A percentile compares a stretch with the other conserved stretches of the same genome.
Evolutionary conservation across 768 basidiomycete genomes (phyloP).

Genomic region (Leccinellum albellum): DNA sequence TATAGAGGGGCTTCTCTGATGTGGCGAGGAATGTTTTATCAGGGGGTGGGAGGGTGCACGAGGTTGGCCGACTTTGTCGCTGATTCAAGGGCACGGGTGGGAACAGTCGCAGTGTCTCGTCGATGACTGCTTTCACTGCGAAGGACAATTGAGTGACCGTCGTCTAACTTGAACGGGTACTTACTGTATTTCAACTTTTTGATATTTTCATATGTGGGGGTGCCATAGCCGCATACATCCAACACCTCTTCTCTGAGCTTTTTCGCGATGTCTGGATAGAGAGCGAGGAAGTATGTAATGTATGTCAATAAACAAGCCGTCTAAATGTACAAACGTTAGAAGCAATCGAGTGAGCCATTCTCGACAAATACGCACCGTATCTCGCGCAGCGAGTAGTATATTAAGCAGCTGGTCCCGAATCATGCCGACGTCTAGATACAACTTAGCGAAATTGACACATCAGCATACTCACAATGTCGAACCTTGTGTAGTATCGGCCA

Average conservation of each 20-base stretch:
- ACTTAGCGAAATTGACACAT: slow-evolving; percentile 3
- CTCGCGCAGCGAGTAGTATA: slow-evolving; percentile 71
- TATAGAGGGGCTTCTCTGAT: slow-evolving; percentile 45
- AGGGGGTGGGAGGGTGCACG: slow-evolving; percentile 50
- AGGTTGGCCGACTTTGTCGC: slow-evolving; percentile 49
- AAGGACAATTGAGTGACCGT: slow-evolving; percentile 2
- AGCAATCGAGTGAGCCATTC: neutral
- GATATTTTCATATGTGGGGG: slow-evolving; percentile 56
- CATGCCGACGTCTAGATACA: slow-evolving; percentile 49
- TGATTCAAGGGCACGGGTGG: slow-evolving; percentile 76
- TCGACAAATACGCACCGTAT: slow-evolving; percentile 52
- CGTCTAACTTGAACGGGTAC: slow-evolving; percentile 13
- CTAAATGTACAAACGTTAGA: slow-evolving; percentile 29
- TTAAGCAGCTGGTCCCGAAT: slow-evolving; percentile 79
- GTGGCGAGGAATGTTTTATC: slow-evolving; percentile 43
- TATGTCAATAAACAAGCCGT: slow-evolving; percentile 69
- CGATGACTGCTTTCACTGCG: slow-evolving; percentile 70
- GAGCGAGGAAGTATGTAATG: slow-evolving; percentile 64
- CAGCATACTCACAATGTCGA: slow-evolving; percentile 12
- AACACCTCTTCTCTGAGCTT: slow-evolving; percentile 61
- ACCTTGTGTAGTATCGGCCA: slow-evolving; percentile 66
- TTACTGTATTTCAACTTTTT: slow-evolving; percentile 63
- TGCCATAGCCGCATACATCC: slow-evolving; percentile 46
- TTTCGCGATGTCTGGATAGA: slow-evolving; percentile 53
- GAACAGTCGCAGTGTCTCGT: slow-evolving; percentile 74